Evolutionary conservation across 257 asterid species (phyloP).

Genomic region (Petunia secreta): DNA sequence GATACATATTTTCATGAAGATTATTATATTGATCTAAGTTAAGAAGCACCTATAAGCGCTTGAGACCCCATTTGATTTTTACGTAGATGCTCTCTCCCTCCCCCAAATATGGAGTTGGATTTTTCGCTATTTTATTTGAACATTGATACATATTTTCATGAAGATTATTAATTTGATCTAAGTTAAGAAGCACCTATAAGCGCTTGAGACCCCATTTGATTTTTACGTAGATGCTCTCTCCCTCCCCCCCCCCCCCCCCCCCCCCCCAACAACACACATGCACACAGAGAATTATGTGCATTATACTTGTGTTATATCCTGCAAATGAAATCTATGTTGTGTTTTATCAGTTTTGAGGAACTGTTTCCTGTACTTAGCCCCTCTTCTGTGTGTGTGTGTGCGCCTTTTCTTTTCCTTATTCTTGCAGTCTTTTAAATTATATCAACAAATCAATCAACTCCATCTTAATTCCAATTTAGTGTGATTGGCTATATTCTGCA

Average conservation of each 20-base stretch:
- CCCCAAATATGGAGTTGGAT: background rate
- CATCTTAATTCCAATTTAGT: too few relatives aligned
- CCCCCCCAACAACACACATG: too few relatives aligned
- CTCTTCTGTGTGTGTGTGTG: too few relatives aligned
- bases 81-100: background rate
- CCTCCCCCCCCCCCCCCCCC: background rate
- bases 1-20: background rate
- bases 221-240: background rate
- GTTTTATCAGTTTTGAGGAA: too few relatives aligned
- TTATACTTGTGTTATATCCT: too few relatives aligned
- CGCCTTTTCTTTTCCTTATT: too few relatives aligned
- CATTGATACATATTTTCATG: background rate
- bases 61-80: conserved; percentile 1
- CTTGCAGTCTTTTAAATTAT: too few relatives aligned
- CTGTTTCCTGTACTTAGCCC: too few relatives aligned
- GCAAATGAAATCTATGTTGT: too few relatives aligned
- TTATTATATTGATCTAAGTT: background rate
- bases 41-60: background rate
- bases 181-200: background rate
- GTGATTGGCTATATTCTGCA: too few relatives aligned
- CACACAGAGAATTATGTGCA: too few relatives aligned
- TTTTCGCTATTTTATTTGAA: conserved; percentile 5
- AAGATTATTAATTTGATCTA: background rate
- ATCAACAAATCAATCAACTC: too few relatives aligned
- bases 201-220: background rate